phyloP scores from a whole-genome alignment of 2,329 filamentous ascomycete genomes.

The Pseudodiploospora longispora region DNA sequence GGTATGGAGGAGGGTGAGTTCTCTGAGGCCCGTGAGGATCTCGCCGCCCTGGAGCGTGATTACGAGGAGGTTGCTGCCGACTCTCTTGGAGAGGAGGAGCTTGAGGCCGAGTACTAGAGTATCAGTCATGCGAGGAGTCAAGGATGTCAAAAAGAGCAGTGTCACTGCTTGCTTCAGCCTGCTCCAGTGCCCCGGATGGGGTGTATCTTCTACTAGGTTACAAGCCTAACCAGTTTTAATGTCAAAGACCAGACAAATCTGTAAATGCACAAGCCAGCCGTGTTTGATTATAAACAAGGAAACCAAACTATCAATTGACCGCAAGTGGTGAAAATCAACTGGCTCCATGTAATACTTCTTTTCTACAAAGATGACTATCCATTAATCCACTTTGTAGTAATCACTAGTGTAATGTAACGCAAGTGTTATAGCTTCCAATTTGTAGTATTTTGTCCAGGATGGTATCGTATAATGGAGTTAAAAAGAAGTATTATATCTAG shows the following conservation, averaged over 20 bases:
- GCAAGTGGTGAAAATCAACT: too few relatives aligned
- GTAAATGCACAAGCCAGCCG: slow-evolving; percentile 18
- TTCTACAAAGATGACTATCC: too few relatives aligned
- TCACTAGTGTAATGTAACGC: too few relatives aligned
- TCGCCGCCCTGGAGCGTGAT: slow-evolving; percentile 94
- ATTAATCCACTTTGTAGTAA: too few relatives aligned
- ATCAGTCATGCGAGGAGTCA: slow-evolving; percentile 9
- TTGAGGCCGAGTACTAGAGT: slow-evolving; percentile 83
- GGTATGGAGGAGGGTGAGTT: slow-evolving; percentile 99
- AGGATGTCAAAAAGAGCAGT: slow-evolving; percentile 1
- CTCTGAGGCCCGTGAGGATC: slow-evolving; percentile 96
- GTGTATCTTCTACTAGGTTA: slow-evolving; percentile 32
- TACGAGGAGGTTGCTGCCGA: slow-evolving; percentile 98
- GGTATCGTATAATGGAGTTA: too few relatives aligned
- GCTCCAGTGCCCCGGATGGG: slow-evolving; percentile 20
- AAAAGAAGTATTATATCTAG: too few relatives aligned
- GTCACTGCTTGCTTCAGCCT: slow-evolving; percentile 19
- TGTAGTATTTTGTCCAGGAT: too few relatives aligned
- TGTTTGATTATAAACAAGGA: too few relatives aligned
- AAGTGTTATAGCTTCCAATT: too few relatives aligned
- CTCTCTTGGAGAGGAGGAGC: slow-evolving; percentile 79
- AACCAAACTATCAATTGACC: too few relatives aligned
- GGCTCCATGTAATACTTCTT: too few relatives aligned
- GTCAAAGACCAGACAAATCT: slow-evolving; percentile 22
- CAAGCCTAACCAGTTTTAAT: slow-evolving; percentile 29